Percentiles rank a stretch among this genome's conserved stretches.
phyloP scores from a whole-genome alignment of 23 red algal genomes.

The Gracilaria caudata region DNA sequence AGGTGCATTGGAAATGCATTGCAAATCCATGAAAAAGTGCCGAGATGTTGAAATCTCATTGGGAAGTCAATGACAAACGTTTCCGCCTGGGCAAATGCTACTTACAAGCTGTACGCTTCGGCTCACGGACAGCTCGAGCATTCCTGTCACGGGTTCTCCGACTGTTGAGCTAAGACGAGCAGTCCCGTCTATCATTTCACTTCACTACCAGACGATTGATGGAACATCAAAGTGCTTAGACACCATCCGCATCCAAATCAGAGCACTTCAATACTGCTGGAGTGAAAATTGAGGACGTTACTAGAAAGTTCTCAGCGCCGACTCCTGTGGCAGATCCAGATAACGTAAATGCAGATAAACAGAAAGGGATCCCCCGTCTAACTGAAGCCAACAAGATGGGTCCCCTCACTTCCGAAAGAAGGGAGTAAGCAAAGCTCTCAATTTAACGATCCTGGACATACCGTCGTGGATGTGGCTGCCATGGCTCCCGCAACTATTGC shows the following conservation, averaged over 20 bases:
- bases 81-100: too few species aligned
- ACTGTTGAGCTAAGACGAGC: constrained; percentile 57
- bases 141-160: constrained; percentile 72
- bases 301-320: background rate
- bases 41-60: too few species aligned
- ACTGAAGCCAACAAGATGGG: constrained; percentile 1
- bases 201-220: constrained; percentile 13
- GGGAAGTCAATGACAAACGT: too few species aligned
- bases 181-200: constrained; percentile 13
- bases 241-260: background rate
- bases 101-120: constrained; percentile 86
- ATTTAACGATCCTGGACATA: constrained; percentile 40
- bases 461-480: constrained; percentile 96
- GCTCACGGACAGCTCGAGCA: constrained; percentile 77
- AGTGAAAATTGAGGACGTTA: background rate
- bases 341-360: constrained; percentile 1
- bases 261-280: background rate
- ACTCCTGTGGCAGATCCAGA: background rate
- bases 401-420: constrained; percentile 15
- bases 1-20: too few species aligned
- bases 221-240: constrained; percentile 2
- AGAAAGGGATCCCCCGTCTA: background rate
- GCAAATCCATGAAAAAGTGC: too few species aligned
- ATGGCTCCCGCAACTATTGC: constrained; percentile 83
- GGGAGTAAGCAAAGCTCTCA: constrained; percentile 9